Evolutionary conservation across 805 yeast species (phyloP).

Genomic region (Saturnispora dispora): DNA sequence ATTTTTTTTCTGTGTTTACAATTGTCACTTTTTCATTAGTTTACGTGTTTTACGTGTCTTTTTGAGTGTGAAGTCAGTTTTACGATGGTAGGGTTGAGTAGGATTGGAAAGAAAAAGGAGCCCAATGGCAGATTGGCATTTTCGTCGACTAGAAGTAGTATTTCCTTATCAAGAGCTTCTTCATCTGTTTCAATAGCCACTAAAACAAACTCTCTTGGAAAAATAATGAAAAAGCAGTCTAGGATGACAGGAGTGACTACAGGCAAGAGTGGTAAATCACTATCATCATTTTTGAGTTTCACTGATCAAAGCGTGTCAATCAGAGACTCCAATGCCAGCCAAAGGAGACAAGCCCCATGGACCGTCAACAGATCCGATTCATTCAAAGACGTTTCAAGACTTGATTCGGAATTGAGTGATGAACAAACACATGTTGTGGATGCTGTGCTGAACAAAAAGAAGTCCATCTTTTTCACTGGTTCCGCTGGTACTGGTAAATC

Average conservation of each 20-base stretch:
- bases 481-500: slow-evolving; percentile 89
- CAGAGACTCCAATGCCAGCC: neutral
- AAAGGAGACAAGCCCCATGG: slow-evolving; percentile 8
- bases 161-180: slow-evolving; percentile 3
- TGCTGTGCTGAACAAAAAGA: slow-evolving; percentile 39
- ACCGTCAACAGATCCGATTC: slow-evolving; percentile 4
- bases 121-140: slow-evolving; percentile 3
- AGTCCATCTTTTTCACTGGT: slow-evolving; percentile 68
- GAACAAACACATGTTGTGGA: slow-evolving; percentile 44
- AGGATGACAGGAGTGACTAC: slow-evolving; percentile 4
- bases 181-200: neutral
- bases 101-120: slow-evolving; percentile 6
- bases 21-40: neutral
- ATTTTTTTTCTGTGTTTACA: neutral
- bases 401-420: slow-evolving; percentile 10
- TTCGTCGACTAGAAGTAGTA: neutral
- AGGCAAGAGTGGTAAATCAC: neutral
- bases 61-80: neutral
- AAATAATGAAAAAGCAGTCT: slow-evolving; percentile 6
- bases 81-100: neutral
- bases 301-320: neutral
- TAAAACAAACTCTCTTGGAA: neutral
- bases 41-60: neutral
- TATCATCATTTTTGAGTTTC: slow-evolving; percentile 1
- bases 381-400: slow-evolving; percentile 1